phyloP scores from a whole-genome alignment of 352 stramenopile genomes.

The Phytophthora sp. region DNA sequence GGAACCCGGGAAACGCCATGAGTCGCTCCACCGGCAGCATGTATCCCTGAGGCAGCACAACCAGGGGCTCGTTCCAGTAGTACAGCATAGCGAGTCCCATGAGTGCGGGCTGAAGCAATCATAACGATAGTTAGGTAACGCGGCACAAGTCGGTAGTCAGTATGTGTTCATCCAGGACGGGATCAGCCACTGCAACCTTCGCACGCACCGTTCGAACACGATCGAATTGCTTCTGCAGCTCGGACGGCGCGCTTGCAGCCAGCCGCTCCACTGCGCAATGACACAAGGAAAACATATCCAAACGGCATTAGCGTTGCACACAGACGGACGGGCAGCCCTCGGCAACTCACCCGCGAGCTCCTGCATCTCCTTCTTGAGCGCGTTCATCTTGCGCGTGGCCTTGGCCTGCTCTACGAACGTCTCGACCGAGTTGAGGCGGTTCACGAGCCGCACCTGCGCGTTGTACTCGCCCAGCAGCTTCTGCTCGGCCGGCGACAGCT shows the following conservation, averaged over 20 bases:
- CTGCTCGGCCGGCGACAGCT: slow-evolving; percentile 63
- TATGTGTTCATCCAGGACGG: not conserved
- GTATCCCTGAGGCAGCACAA: slow-evolving; percentile 70
- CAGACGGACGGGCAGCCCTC: too few species aligned
- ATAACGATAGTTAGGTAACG: slow-evolving; percentile 1
- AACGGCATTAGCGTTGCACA: not conserved
- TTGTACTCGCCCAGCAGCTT: slow-evolving; percentile 76
- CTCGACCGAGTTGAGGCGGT: slow-evolving; percentile 87
- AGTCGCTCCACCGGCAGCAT: slow-evolving; percentile 83
- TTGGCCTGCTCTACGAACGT: slow-evolving; percentile 91
- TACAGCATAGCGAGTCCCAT: slow-evolving; percentile 60
- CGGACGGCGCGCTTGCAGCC: slow-evolving; percentile 64
- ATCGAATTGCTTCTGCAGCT: slow-evolving; percentile 77
- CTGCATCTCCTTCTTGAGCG: slow-evolving; percentile 85
- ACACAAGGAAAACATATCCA: slow-evolving; percentile 10
- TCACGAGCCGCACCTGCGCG: slow-evolving; percentile 77
- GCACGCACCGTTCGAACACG: slow-evolving; percentile 66
- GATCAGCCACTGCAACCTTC: slow-evolving; percentile 14
- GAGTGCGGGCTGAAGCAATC: slow-evolving; percentile 48
- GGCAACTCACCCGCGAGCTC: slow-evolving; percentile 69
- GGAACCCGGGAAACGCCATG: slow-evolving; percentile 79
- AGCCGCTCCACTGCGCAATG: slow-evolving; percentile 63
- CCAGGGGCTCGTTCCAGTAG: slow-evolving; percentile 84
- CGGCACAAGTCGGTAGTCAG: too few species aligned
- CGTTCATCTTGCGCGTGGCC: slow-evolving; percentile 86